Percentiles rank a stretch among this genome's conserved stretches.
Conservation (phyloP, 106 monocot genomes). For the Dendrobium catenatum region DNA sequence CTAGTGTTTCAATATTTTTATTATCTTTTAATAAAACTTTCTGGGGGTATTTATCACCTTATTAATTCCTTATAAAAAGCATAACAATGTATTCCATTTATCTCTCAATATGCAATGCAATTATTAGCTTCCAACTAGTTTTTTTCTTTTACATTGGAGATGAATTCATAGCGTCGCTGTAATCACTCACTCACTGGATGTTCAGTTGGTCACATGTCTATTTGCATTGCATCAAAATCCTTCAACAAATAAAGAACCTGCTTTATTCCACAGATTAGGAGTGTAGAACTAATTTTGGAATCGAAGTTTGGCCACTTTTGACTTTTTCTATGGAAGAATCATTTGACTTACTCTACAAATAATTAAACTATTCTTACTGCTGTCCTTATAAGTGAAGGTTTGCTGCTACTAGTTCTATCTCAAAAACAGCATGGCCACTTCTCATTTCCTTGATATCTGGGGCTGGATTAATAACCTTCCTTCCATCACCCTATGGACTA, state of each 20-base stretch:
- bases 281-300: neutral
- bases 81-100: too few relatives aligned
- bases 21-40: too few relatives aligned
- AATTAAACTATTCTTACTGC: neutral
- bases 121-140: too few relatives aligned
- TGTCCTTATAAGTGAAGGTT: neutral
- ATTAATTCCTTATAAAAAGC: too few relatives aligned
- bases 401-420: neutral
- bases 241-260: neutral
- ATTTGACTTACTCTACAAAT: neutral
- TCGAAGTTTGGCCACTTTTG: constrained; percentile 4
- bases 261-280: neutral
- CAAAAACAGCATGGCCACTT: constrained; percentile 25
- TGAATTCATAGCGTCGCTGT: too few relatives aligned
- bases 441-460: constrained; percentile 44
- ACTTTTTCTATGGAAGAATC: neutral
- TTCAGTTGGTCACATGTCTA: too few relatives aligned
- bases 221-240: too few relatives aligned
- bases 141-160: too few relatives aligned
- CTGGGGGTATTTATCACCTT: too few relatives aligned
- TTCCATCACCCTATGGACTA: constrained; percentile 48
- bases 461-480: constrained; percentile 62
- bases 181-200: too few relatives aligned
- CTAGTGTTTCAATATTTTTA: too few relatives aligned
- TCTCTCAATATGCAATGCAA: too few relatives aligned